phyloP scores from a whole-genome alignment of 805 yeast genomes.

The Priceomyces melissophilus region DNA sequence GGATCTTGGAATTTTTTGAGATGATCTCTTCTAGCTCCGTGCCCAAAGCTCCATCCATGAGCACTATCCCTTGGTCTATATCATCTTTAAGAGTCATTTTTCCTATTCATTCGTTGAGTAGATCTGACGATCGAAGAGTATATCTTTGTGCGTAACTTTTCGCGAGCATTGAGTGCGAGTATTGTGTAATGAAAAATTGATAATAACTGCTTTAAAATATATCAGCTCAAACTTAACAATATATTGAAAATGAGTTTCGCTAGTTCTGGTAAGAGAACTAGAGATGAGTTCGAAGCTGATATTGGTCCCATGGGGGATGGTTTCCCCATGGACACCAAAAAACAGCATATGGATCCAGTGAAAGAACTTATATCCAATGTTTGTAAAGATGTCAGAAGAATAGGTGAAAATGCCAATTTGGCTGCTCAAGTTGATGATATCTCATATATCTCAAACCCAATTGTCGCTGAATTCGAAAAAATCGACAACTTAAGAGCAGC shows the following conservation, averaged over 20 bases:
- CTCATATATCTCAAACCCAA: constrained; percentile 64
- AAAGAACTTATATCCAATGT: constrained; percentile 40
- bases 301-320: constrained; percentile 10
- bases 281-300: constrained; percentile 27
- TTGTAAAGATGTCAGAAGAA: constrained; percentile 42
- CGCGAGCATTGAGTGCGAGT: constrained; percentile 22
- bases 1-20: constrained; percentile 14
- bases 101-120: background rate
- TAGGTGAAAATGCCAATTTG: constrained; percentile 42
- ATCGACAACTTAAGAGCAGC: constrained; percentile 59
- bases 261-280: constrained; percentile 22
- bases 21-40: constrained; percentile 56
- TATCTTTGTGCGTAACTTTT: background rate
- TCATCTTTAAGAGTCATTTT: no score
- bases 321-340: constrained; percentile 27
- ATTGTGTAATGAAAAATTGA: background rate
- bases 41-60: constrained; percentile 63
- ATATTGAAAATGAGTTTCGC: constrained; percentile 6
- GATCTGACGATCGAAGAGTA: background rate
- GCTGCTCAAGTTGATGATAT: constrained; percentile 45
- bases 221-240: no score
- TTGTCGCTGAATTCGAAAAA: constrained; percentile 60
- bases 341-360: constrained; percentile 39
- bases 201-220: no score
- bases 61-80: constrained; percentile 7